Conservation (phyloP, 2,329 filamentous ascomycete genomes). For the Erysiphe pulchra region DNA sequence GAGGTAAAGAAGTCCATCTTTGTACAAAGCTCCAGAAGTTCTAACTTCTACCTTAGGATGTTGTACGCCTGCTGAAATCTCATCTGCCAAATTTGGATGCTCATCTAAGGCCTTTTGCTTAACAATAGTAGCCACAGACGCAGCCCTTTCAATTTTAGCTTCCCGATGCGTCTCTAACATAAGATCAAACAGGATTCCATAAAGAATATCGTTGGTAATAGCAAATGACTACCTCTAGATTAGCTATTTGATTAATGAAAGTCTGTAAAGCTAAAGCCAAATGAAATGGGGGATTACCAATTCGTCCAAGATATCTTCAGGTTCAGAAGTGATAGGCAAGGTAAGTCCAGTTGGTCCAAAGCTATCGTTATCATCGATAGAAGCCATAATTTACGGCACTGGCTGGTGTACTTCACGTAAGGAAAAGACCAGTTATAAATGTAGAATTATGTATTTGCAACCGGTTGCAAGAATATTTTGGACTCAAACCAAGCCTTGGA, state of each 20-base stretch:
- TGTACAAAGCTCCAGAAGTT: slow-evolving; percentile 44
- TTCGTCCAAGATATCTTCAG: slow-evolving; percentile 21
- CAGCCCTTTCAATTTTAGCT: slow-evolving; percentile 49
- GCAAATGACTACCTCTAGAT: slow-evolving; percentile 24
- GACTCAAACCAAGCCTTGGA: too few species aligned
- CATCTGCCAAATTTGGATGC: slow-evolving; percentile 6
- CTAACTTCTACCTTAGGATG: slow-evolving; percentile 30
- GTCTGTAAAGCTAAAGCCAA: neutral
- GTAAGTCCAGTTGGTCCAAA: slow-evolving; percentile 20
- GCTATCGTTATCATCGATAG: slow-evolving; percentile 5
- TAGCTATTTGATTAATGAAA: neutral
- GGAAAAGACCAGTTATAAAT: too few species aligned
- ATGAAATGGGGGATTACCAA: slow-evolving; percentile 21
- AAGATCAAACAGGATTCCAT: slow-evolving; percentile 53
- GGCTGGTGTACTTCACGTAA: too few species aligned
- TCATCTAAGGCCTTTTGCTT: slow-evolving; percentile 21
- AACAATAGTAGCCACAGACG: slow-evolving; percentile 35
- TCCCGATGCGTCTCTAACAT: slow-evolving; percentile 50
- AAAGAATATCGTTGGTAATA: slow-evolving; percentile 48
- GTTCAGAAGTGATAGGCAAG: slow-evolving; percentile 20
- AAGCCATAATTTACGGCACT: neutral
- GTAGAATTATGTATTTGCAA: too few species aligned
- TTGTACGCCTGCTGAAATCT: slow-evolving; percentile 17
- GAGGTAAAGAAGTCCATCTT: slow-evolving; percentile 40
- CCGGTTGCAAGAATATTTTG: too few species aligned